phyloP scores from a whole-genome alignment of 2,329 filamentous ascomycete genomes.

The Alternaria novae-zelandiae region DNA sequence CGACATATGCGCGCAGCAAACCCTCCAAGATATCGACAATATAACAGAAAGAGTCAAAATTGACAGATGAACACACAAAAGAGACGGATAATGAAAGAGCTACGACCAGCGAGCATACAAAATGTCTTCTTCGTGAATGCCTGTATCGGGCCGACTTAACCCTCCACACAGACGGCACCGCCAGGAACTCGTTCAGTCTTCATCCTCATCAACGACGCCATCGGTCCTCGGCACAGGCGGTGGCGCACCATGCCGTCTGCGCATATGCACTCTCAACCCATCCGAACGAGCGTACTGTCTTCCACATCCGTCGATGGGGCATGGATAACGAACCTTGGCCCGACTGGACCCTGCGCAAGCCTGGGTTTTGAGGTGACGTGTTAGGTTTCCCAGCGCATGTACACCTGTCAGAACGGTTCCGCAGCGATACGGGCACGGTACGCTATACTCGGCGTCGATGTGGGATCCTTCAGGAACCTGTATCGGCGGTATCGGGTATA shows the following conservation, averaged over 20 bases:
- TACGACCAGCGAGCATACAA: background rate
- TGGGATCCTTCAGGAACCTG: background rate
- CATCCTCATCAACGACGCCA: background rate
- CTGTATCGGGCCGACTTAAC: background rate
- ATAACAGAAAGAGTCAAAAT: background rate
- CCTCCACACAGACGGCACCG: background rate
- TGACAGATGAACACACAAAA: background rate
- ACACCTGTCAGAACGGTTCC: constrained; percentile 28
- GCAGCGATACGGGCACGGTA: constrained; percentile 31
- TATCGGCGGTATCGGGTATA: background rate
- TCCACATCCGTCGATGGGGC: constrained; percentile 24
- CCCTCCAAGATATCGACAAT: background rate
- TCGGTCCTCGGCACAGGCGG: constrained; percentile 1
- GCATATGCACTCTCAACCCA: constrained; percentile 26
- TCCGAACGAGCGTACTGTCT: constrained; percentile 37
- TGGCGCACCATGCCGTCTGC: constrained; percentile 21
- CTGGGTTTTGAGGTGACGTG: constrained; percentile 34
- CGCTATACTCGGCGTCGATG: constrained; percentile 4
- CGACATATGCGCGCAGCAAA: background rate
- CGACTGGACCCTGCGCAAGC: constrained; percentile 24
- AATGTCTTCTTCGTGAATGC: background rate
- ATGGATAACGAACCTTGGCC: constrained; percentile 21
- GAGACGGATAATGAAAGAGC: background rate
- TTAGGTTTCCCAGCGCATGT: constrained; percentile 38
- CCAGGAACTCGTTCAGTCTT: background rate